Base-by-base conservation (phyloP, 176 grass and related monocot genomes). In the Musa itinerans region DNA sequence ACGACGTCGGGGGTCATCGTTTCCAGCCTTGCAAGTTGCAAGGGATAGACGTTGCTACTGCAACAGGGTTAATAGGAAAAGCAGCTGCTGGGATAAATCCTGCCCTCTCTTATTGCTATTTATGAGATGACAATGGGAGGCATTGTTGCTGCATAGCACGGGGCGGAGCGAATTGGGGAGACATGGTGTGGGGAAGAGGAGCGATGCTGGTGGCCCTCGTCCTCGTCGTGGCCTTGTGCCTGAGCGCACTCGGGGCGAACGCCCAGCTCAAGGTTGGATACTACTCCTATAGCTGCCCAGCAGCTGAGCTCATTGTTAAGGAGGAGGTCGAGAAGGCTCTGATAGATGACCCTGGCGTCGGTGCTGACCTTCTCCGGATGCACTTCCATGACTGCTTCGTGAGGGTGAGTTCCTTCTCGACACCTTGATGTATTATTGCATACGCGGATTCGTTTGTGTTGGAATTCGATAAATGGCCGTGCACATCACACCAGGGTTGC, bases 371-470 rank as follows among this genome's bases (percentile, higher is more conserved):
- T 4, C 52, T 69, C 49, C 34, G 50, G 52, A 54, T 74, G 72
- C 72, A 74, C n/a, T 74, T 74, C 52, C 72, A 74, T 10, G 72
- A 74, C 24, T 74, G 72, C 72, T 74, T 74, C 53, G 72, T 74
- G 14, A 74, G 72, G 23, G 72, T 74, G 15, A n/a, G 9, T 71
- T 20, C 48, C 19, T 51, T 50, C 2, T 10, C 8, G 5, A 43
- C 34, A 43, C 34, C 34, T 43, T 43, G 12, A 4, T 4, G 12
- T 6, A 7, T 61, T 17, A 20, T 0, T 1, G 4, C 10, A 61
- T 2, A 6, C 57, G 20, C n/a, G 57, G 16, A 61, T 13, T 58
- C 8, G 5, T 6, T 20, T 61, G 57, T n/a, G 3, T 61, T 11
- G n/a, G 6, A 55, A 25, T 14, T 20, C 0, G 51, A 26, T 5